phyloP scores from a whole-genome alignment of 1,139 yeast genomes.

The Lodderomyces oxycetoniae region DNA sequence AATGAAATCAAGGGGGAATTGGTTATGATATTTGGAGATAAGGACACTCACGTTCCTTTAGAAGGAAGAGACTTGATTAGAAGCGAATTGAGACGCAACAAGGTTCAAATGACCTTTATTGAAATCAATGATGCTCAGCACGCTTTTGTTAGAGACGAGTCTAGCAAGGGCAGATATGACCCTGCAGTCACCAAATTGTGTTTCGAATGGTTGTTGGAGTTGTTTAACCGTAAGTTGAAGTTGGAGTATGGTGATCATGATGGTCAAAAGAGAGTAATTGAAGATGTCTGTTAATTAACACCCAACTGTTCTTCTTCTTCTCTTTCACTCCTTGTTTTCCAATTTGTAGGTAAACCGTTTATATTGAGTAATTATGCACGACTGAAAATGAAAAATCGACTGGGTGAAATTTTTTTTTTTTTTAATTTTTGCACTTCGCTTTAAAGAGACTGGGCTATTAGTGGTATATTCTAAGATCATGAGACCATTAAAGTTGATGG shows the following conservation, averaged over 20 bases:
- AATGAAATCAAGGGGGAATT: constrained; percentile 55
- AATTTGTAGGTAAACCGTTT: too few relatives aligned
- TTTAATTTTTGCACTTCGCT: constrained; percentile 7
- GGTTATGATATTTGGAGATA: constrained; percentile 69
- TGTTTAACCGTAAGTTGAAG: constrained; percentile 65
- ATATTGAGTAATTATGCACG: constrained; percentile 7
- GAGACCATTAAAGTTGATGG: constrained; percentile 60
- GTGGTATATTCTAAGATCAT: constrained; percentile 15
- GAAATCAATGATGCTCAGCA: constrained; percentile 77
- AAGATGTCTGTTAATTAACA: constrained; percentile 52
- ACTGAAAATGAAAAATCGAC: constrained; percentile 3
- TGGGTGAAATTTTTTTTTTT: constrained; percentile 6
- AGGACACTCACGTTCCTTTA: constrained; percentile 77
- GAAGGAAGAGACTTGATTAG: constrained; percentile 74
- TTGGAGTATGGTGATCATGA: constrained; percentile 63
- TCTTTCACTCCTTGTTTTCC: too few relatives aligned
- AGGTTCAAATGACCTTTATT: constrained; percentile 62
- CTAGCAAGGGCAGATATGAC: constrained; percentile 74
- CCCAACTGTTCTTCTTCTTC: not conserved
- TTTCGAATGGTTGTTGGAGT: constrained; percentile 61
- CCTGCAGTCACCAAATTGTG: constrained; percentile 69
- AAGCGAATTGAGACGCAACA: constrained; percentile 51
- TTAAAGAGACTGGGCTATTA: not conserved
- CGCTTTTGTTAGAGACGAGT: constrained; percentile 76
- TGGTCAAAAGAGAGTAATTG: constrained; percentile 45